Percentiles rank a stretch among this genome's conserved stretches.
Conservation (phyloP, 1,284 basidiomycete species). For the Meripilus lineatus region DNA sequence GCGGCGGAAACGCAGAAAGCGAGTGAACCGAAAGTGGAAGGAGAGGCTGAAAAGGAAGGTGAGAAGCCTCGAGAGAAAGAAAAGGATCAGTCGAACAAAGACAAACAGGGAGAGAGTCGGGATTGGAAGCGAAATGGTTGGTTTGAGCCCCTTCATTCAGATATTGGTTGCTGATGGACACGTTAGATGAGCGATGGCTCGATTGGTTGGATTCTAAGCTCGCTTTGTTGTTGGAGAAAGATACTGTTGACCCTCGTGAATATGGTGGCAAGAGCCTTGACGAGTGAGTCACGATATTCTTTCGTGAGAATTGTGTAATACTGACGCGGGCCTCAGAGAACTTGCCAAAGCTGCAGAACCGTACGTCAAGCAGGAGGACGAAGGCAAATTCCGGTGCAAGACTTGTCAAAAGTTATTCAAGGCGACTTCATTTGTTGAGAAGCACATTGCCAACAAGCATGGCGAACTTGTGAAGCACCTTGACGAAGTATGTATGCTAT, state of each 20-base stretch:
- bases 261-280: conserved; percentile 88
- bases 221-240: conserved; percentile 69
- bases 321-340: conserved; percentile 48
- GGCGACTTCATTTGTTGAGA: conserved; percentile 91
- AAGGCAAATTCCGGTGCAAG: conserved; percentile 93
- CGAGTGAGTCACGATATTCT: conserved; percentile 55
- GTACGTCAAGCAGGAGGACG: conserved; percentile 89
- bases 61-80: conserved; percentile 26
- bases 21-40: conserved; percentile 35
- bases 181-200: conserved; percentile 80
- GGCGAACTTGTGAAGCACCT: conserved; percentile 71
- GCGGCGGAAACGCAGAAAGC: conserved; percentile 39
- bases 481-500: conserved; percentile 55
- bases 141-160: conserved; percentile 20
- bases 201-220: conserved; percentile 84
- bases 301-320: conserved; percentile 1
- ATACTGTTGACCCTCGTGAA: conserved; percentile 75
- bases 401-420: conserved; percentile 94
- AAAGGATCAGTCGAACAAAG: conserved; percentile 27
- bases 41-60: conserved; percentile 33
- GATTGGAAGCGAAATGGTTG: conserved; percentile 71
- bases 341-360: conserved; percentile 72
- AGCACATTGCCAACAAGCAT: conserved; percentile 90
- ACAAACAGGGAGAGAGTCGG: conserved; percentile 39
- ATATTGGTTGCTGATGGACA: no score